Percentiles rank a stretch among this genome's conserved stretches.
Conservation (phyloP, 2,329 filamentous ascomycete genomes). For the Clonostachys solani region DNA sequence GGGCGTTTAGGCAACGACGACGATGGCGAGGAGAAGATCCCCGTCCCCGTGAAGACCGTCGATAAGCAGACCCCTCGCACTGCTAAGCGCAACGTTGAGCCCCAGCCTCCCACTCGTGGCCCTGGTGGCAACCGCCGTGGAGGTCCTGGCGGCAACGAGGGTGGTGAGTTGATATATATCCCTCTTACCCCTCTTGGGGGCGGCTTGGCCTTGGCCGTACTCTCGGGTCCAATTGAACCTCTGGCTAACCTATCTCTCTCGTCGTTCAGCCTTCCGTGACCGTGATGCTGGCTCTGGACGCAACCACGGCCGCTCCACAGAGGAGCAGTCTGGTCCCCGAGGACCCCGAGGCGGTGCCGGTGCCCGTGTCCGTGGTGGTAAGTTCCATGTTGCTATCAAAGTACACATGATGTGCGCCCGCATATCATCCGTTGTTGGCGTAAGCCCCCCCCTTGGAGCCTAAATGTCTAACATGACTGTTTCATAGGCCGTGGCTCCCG, state of each 20-base stretch:
- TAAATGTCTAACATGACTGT: too few species aligned
- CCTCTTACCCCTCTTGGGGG: slow-evolving; percentile 3
- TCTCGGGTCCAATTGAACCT: not conserved
- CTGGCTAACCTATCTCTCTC: not conserved
- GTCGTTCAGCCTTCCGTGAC: slow-evolving; percentile 75
- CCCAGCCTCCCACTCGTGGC: slow-evolving; percentile 57
- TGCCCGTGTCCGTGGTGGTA: slow-evolving; percentile 58
- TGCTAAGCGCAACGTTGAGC: slow-evolving; percentile 80
- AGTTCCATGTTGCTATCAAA: slow-evolving; percentile 16
- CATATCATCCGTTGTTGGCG: too few species aligned
- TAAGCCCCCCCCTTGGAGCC: too few species aligned
- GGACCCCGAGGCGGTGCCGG: slow-evolving; percentile 58
- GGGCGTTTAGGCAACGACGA: slow-evolving; percentile 51
- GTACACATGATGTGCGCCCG: too few species aligned
- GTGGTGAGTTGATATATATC: slow-evolving; percentile 57
- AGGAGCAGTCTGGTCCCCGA: slow-evolving; percentile 52
- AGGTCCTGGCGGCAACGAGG: slow-evolving; percentile 72
- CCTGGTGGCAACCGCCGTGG: slow-evolving; percentile 45
- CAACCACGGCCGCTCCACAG: slow-evolving; percentile 78
- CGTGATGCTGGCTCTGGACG: slow-evolving; percentile 73
- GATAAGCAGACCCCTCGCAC: slow-evolving; percentile 76
- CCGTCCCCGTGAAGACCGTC: slow-evolving; percentile 81
- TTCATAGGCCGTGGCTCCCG: slow-evolving; percentile 47
- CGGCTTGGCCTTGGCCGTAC: slow-evolving; percentile 5
- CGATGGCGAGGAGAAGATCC: slow-evolving; percentile 63